Evolutionary conservation across 2,329 filamentous ascomycete genomes (phyloP), one percentile per base, ranked within the genome.

Genomic region (Diaporthe aspalathi): DNA sequence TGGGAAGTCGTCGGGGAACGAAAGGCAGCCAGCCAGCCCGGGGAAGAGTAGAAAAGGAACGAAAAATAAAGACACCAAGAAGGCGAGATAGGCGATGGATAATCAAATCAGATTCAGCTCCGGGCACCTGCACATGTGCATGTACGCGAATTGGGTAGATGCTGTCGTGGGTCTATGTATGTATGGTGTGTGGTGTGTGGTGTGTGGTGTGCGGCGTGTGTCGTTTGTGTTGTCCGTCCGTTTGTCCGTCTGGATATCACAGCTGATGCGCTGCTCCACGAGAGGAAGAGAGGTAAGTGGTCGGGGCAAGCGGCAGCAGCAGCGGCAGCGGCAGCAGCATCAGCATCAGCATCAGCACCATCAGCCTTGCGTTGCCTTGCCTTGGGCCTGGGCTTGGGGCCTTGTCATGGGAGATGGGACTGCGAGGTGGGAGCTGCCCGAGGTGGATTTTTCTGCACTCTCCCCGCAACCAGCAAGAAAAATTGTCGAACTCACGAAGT

Each of bases 381-480:
- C 60, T 65, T 65, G 43, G 40, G 45, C 45, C 29, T 50, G 45
- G 45, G 27, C 43, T 49, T 50, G 20, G 60, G 60, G 45, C 60
- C 60, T 65, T 35, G 60, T 65, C 60, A 65, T 65, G 60, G 35
- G 9, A 38, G 9, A 8, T 12, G 35, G 35, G 45, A 68, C 32
- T 68, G 53, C 50, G 53, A 60, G 67, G 45, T 68, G 53, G 65
- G 53, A 60, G 67, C 53, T 60, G 67, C 45, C 60, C 60, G 60
- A 65, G 60, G 29, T 68, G 67, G 56, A 60, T 56, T 68, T 68
- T 68, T 68, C 45, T 68, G 67, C 53, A 17, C 53, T 60, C 67
- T 60, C 67, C 67, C 67, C 67, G 67, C 67, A 68, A 57, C 56
- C 56, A 56, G 53, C 67, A 57, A 57, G 53, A 68, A 68, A 68